Conservation (phyloP, 768 basidiomycete species). For the Crepidotus variabilis region DNA sequence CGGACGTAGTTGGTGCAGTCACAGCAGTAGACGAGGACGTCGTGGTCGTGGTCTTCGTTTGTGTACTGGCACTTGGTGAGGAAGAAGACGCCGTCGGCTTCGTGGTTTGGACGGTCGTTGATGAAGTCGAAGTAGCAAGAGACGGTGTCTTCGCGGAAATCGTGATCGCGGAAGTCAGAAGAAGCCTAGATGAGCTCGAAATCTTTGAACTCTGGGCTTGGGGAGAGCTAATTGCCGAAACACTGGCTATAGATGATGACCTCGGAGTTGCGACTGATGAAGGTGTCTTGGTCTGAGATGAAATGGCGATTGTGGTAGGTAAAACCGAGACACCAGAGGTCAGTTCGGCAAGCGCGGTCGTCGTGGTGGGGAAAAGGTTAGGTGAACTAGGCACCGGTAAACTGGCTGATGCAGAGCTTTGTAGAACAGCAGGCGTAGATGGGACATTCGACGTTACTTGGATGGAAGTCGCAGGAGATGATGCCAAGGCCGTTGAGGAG, state of each 20-base stretch:
- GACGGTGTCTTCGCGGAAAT: not conserved
- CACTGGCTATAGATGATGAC: not conserved
- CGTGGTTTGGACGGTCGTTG: not conserved
- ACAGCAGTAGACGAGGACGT: too few species aligned
- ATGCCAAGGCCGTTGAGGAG: not conserved
- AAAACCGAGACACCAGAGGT: not conserved
- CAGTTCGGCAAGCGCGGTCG: conserved; percentile 1
- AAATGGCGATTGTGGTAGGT: not conserved
- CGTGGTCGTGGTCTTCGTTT: too few species aligned
- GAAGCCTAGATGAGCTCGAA: not conserved
- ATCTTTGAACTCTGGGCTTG: not conserved
- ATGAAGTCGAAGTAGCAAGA: not conserved
- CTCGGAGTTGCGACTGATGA: not conserved
- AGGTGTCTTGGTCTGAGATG: conserved; percentile 4
- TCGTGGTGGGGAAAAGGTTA: not conserved
- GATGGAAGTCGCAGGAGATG: not conserved
- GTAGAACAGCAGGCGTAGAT: not conserved
- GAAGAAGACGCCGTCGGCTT: too few species aligned
- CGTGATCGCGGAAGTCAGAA: not conserved
- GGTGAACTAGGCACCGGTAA: not conserved
- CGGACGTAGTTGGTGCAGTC: too few species aligned
- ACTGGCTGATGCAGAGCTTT: not conserved
- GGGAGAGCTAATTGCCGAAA: not conserved
- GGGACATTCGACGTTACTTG: not conserved
- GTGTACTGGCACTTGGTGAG: too few species aligned